These are phyloP conservation scores for Rhizophora apiculata DNA, from an alignment of 345 rosid species.

Conservation along the genomic window DNA sequence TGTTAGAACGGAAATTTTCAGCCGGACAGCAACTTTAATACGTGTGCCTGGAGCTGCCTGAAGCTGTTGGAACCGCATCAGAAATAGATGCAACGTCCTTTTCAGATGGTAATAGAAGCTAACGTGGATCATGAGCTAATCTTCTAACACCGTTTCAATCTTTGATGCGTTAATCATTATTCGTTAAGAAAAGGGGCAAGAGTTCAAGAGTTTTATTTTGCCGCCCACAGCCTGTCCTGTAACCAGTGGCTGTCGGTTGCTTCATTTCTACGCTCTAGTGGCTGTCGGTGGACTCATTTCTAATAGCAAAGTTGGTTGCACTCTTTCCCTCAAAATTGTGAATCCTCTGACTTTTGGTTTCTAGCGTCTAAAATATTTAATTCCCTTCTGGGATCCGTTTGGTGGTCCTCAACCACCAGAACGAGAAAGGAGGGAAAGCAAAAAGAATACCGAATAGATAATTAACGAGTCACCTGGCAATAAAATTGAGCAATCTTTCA, in stretches of 20 bases:
- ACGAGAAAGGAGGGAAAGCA: too few relatives aligned
- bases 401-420: too few relatives aligned
- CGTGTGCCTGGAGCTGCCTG: not conserved
- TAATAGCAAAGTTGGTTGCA: too few relatives aligned
- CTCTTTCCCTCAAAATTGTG: too few relatives aligned
- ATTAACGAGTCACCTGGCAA: too few relatives aligned
- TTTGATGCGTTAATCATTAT: not conserved
- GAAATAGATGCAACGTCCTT: constrained; percentile 13
- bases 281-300: constrained; percentile 47
- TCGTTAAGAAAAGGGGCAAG: constrained; percentile 4
- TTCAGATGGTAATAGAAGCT: not conserved
- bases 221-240: constrained; percentile 31
- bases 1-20: too few relatives aligned
- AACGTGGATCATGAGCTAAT: not conserved
- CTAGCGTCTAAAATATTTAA: too few relatives aligned
- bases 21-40: too few relatives aligned
- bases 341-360: too few relatives aligned
- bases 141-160: not conserved
- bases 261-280: not conserved
- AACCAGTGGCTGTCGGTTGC: constrained; percentile 42
- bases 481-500: too few relatives aligned
- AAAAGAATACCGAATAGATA: too few relatives aligned
- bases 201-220: constrained; percentile 1
- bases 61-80: not conserved
- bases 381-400: too few relatives aligned